Evolutionary conservation across 495 filamentous ascomycete genomes (phyloP), one percentile per base, ranked within the genome.

Genomic region (Choiromyces venosus): DNA sequence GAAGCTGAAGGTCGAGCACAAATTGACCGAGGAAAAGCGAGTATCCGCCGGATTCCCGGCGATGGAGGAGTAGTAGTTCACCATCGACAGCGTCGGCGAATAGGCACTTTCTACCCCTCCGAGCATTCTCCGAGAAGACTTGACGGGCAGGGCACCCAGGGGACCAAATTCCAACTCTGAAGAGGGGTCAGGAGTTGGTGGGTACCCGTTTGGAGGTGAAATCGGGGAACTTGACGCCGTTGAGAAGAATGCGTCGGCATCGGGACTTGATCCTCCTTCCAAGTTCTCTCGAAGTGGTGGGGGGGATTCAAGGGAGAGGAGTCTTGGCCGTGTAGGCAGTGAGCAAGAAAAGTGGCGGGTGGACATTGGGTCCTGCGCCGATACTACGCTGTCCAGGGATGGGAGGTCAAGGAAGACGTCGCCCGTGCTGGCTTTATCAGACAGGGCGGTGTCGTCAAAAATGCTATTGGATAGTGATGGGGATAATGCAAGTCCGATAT

Each of bases 61-160:
- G 52, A 33, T 61, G 52, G 52, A 61, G 19, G 71, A 73, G 36
- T 78, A 78, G 36, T 78, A 78, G 46, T 78, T 78, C 8, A 78
- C 75, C 71, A 78, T 78, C 19, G 76, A 78, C 61, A 78, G 67
- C 35, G 76, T 78, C 0, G 76, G 76, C 10, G 76, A 78, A 37
- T 78, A 78, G 37, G 71, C 73, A 29, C 75, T 78, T 67, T 78
- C 76, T 40, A 75, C 38, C 10, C 72, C 29, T n/a, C 67, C 21
- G 4, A 64, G 74, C 66, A 69, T 69, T 7, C 66, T 69, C n/a
- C 74, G 65, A 25, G 65, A 68, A 16, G 68, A 16, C 19, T 40
- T 68, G 14, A 56, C n/a, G 1, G 71, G 18, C n/a, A 67, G 52
- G 29, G 56, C 66, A 25, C 66, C 65, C 16, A 66, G n/a, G n/a